These are phyloP conservation scores for Fusarium tuaranense DNA, from an alignment of 2,329 filamentous ascomycete genomes.

Conservation along the genomic window DNA sequence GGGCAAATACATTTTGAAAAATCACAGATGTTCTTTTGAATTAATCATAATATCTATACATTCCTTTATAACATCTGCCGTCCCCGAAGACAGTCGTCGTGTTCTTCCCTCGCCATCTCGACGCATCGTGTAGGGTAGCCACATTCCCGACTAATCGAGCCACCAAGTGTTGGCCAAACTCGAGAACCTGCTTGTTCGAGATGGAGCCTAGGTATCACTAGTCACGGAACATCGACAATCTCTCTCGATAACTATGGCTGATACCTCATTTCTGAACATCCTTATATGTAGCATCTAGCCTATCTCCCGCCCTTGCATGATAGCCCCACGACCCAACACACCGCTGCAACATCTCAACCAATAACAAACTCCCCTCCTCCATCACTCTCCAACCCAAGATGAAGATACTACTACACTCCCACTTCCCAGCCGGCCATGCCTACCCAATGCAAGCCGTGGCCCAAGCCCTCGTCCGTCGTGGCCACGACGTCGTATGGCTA, in stretches of 20 bases:
- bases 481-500: conserved; percentile 55
- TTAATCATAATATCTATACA: too few relatives aligned
- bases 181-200: neutral
- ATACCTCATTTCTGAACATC: neutral
- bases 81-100: neutral
- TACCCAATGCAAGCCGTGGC: conserved; percentile 55
- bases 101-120: neutral
- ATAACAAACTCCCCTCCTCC: neutral
- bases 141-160: neutral
- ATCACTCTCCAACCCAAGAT: conserved; percentile 35
- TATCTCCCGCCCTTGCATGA: neutral
- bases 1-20: neutral
- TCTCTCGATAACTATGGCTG: neutral
- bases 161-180: neutral
- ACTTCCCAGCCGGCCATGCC: conserved; percentile 54
- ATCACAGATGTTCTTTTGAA: neutral
- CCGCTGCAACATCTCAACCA: conserved; percentile 3
- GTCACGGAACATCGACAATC: neutral
- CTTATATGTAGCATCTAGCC: neutral
- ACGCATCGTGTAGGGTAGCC: neutral
- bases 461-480: conserved; percentile 50
- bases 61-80: neutral
- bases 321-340: conserved; percentile 9
- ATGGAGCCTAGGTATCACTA: neutral
- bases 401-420: conserved; percentile 54